Evolutionary conservation across 139 green algal genomes (phyloP).

Genomic region (Coccomyxa sp.): DNA sequence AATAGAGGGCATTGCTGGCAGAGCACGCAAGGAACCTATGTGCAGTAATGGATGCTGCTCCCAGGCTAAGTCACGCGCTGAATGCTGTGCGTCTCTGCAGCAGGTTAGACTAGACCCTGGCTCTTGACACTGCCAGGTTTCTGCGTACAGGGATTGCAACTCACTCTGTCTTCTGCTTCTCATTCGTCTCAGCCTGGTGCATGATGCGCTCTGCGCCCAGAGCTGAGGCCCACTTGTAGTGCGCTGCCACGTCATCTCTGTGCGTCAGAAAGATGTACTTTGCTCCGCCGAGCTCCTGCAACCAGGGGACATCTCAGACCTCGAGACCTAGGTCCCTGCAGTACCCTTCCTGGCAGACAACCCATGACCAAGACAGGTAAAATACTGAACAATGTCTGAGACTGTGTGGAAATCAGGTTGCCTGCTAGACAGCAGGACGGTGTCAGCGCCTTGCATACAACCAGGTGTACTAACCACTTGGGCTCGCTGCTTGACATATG

Average conservation of each 20-base stretch:
- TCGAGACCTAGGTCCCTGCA: background rate
- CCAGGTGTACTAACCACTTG: too few species aligned
- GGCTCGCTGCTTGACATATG: too few species aligned
- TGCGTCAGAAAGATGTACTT: slow-evolving; percentile 77
- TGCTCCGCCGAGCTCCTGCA: slow-evolving; percentile 65
- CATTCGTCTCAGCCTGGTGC: slow-evolving; percentile 41
- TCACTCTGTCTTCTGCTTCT: slow-evolving; percentile 40
- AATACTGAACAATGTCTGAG: too few species aligned
- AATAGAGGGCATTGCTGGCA: background rate
- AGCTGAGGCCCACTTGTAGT: slow-evolving; percentile 62
- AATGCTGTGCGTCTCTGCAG: background rate
- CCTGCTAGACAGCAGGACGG: too few species aligned
- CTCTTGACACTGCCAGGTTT: too few species aligned
- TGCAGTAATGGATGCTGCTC: too few species aligned
- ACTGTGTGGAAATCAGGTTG: too few species aligned
- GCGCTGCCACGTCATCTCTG: slow-evolving; percentile 69
- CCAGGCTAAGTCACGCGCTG: background rate
- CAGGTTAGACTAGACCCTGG: background rate
- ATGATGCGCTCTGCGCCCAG: slow-evolving; percentile 64
- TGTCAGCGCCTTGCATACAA: too few species aligned
- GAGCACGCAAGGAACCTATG: too few species aligned
- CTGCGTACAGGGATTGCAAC: slow-evolving; percentile 1
- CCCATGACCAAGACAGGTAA: too few species aligned
- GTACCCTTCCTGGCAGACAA: too few species aligned
- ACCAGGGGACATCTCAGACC: background rate